Evolutionary conservation across 2,329 filamentous ascomycete species (phyloP), one percentile per base, ranked within the genome.

Genomic region (Scytalidium lignicola): DNA sequence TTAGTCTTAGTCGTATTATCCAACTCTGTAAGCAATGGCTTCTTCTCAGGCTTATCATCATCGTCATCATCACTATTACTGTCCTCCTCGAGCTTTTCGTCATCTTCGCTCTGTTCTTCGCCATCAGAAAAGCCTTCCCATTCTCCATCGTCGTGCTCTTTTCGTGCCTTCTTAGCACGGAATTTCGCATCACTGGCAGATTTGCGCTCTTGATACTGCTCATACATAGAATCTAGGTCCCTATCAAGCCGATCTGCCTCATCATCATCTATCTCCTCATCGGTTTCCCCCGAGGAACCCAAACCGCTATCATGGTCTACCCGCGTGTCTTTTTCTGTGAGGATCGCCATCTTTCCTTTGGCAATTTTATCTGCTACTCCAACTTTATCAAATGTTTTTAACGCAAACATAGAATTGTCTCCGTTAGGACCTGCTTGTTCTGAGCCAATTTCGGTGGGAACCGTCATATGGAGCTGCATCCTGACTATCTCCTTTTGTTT

Each of bases 401-500:
- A 76, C 2, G 82, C 82, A 65, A 99, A 99, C 74, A 96, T 93
- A 22, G 88, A 76, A 42, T 90, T 88, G 40, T 90, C 84, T 20
- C 89, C 91, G 44, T 80, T 74, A 0, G 88, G 87, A 0, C 89
- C 89, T 20, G 80, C 72, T 68, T 93, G 90, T 64, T 96, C 93
- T 71, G 95, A 80, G 62, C 93, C 93, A 55, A 99, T 96, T 56
- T 99, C 93, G 76, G 90, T 93, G 7, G 93, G 93, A 1, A 90
- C 88, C 2, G 85, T 86, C 93, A 99, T 99, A 71, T 96, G 86
- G 74, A 99, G 83, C 68, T 99, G 93, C 86, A 99, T 86, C 28
- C 93, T 84, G n/a, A 95, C 78, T 52, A 97, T 90, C 56, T 97
- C 93, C 59, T 88, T 93, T 59, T 93, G 88, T 69, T 95, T 97